Percentiles rank a stretch among this genome's conserved stretches.
Conservation (phyloP, 83 land plant genomes). For the Diphasiastrum complanatum region DNA sequence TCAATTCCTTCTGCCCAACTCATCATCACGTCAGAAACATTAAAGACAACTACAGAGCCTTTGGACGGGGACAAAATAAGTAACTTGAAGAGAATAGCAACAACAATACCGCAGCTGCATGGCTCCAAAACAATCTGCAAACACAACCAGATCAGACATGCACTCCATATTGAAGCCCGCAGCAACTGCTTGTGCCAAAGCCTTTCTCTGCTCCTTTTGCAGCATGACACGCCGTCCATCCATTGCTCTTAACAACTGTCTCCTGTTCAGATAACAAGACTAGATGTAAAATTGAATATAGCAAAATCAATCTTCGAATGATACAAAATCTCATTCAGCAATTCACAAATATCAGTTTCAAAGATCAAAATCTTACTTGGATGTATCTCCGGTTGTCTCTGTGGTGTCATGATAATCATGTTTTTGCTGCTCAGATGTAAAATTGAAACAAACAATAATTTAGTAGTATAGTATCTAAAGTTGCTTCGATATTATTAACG, state of each 20-base stretch:
- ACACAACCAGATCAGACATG: slow-evolving; percentile 53
- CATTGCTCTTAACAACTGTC: slow-evolving; percentile 60
- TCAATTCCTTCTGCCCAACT: too few species aligned
- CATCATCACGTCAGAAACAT: too few species aligned
- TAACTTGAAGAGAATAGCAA: too few species aligned
- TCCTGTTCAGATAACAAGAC: too few species aligned
- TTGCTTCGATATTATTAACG: too few species aligned
- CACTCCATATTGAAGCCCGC: slow-evolving; percentile 85
- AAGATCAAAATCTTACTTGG: slow-evolving; percentile 70
- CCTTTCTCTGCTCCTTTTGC: slow-evolving; percentile 92
- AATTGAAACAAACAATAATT: too few species aligned
- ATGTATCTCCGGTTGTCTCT: slow-evolving; percentile 49
- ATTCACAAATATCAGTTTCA: background rate
- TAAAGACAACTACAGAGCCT: too few species aligned
- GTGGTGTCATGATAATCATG: slow-evolving; percentile 35
- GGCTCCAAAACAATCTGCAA: slow-evolving; percentile 88
- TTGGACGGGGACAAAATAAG: too few species aligned
- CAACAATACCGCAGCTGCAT: slow-evolving; percentile 56
- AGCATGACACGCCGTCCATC: slow-evolving; percentile 66
- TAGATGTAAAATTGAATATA: background rate
- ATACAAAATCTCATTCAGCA: background rate
- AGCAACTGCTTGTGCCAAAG: slow-evolving; percentile 92
- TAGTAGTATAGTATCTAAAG: too few species aligned
- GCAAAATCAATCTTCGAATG: background rate
- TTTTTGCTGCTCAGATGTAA: slow-evolving; percentile 49